Base-by-base conservation (phyloP, 768 basidiomycete species). In the Auricularia auricula-judae region DNA sequence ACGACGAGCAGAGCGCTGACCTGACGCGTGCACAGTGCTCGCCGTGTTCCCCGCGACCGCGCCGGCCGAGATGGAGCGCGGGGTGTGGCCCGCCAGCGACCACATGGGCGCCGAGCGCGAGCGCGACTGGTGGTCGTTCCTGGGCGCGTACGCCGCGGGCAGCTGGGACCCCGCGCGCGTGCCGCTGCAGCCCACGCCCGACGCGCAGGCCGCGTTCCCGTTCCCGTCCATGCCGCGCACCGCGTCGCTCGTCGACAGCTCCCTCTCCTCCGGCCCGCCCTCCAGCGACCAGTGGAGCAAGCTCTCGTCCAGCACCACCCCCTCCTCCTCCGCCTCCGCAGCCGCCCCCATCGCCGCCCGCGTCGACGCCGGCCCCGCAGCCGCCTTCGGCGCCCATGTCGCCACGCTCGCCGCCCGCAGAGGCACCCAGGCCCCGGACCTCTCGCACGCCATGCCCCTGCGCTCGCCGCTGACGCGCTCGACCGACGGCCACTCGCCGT, bases 111-210 rank as follows among this genome's bases (percentile, higher is more conserved):
- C 18, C 53, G 23, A 33, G 7, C 23, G 23, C 56, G 56, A 59
- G 4, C 29, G 78, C 67, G 87, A 91, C 71, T 93, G 91, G 91
- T 78, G 81, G 18, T 82, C 83, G 0, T 93, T 93, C 72, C 84
- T 89, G 67, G 74, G 78, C n/a, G 85, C 88, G 0, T 93, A 93
- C 72, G 84, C 88, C 0, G 71, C 79, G 18, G 91, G 91, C 10
- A 80, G 83, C 66, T 93, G 91, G 91, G 88, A 90, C 71, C 89
- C 91, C 5, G 84, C 85, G 66, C 80, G 78, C 64, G 86, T 82
- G 0, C 89, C 89, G 3, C 82, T 81, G 66, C 82, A 80, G 4
- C 88, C 88, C 3, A 72, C 66, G 51, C 71, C 74, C 8, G 70
- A 62, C 65, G 34, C 34, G 67, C 62, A 56, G 67, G 65, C 35